These are phyloP conservation scores for Teratosphaeria nubilosa DNA, from an alignment of 2,329 filamentous ascomycete genomes.

Conservation along the genomic window DNA sequence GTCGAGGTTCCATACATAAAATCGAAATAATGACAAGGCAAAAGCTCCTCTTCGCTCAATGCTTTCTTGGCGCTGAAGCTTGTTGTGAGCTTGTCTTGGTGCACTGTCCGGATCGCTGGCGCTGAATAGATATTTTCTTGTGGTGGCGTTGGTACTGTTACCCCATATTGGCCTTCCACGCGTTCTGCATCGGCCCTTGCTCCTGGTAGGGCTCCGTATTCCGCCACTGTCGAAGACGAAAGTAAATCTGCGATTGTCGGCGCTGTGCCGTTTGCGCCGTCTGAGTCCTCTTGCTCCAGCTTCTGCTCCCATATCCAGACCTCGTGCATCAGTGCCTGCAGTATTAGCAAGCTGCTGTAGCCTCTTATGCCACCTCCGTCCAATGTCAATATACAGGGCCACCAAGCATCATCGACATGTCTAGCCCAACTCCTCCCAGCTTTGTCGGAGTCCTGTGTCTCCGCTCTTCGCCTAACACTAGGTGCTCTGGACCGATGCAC, in stretches of 20 bases:
- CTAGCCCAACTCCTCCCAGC: conserved; percentile 35
- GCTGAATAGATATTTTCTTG: background rate
- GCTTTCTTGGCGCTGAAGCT: conserved; percentile 13
- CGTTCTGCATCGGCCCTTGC: conserved; percentile 3
- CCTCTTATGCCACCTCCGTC: conserved; percentile 43
- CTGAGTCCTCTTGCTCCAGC: conserved; percentile 28
- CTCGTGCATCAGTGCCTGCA: conserved; percentile 40
- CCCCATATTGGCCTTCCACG: conserved; percentile 9
- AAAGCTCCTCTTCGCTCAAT: conserved; percentile 33
- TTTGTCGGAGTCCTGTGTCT: conserved; percentile 29
- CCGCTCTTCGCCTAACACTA: conserved; percentile 17
- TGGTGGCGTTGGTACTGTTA: background rate
- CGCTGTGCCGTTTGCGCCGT: conserved; percentile 9
- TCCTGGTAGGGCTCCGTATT: background rate
- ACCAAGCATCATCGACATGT: conserved; percentile 36
- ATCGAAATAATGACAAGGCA: conserved; percentile 45
- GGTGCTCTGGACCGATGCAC: conserved; percentile 10
- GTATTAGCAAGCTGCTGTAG: conserved; percentile 40
- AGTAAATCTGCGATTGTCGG: background rate
- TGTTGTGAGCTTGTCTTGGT: conserved; percentile 13
- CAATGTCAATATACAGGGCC: conserved; percentile 38
- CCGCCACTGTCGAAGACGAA: background rate
- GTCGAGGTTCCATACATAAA: conserved; percentile 45
- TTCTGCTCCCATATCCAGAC: conserved; percentile 35
- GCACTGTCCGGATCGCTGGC: conserved; percentile 8